Percentiles rank a stretch among this genome's conserved stretches.
Evolutionary conservation across 2,329 filamentous ascomycete genomes (phyloP).

Genomic region (Fusarium nisikadoi): DNA sequence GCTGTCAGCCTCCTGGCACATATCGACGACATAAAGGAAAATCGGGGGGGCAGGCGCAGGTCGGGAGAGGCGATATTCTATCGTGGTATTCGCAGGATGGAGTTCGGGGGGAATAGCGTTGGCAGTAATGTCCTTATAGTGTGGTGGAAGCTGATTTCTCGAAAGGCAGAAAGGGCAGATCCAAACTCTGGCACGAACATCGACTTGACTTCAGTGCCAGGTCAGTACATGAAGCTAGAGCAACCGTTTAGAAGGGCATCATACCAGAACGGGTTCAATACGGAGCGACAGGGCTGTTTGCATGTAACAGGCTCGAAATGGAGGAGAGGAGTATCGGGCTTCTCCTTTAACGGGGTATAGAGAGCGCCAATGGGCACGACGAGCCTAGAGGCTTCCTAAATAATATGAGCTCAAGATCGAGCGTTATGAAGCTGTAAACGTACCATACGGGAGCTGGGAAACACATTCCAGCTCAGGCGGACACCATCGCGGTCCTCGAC

Average conservation of each 20-base stretch:
- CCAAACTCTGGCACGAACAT: constrained; percentile 85
- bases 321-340: constrained; percentile 85
- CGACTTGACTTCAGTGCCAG: constrained; percentile 71
- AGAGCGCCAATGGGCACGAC: constrained; percentile 96
- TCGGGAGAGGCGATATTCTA: constrained; percentile 84
- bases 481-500: constrained; percentile 97
- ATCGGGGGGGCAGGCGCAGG: constrained; percentile 88
- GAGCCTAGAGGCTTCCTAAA: constrained; percentile 88
- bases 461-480: constrained; percentile 97
- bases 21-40: constrained; percentile 88
- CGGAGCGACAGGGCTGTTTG: constrained; percentile 94
- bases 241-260: constrained; percentile 40
- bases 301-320: constrained; percentile 97
- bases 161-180: constrained; percentile 90
- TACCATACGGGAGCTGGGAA: constrained; percentile 97
- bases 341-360: constrained; percentile 96
- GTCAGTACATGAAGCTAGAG: constrained; percentile 38
- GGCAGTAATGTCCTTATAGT: constrained; percentile 90
- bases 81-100: constrained; percentile 85
- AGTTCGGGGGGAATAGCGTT: constrained; percentile 86
- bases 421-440: constrained; percentile 44
- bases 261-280: constrained; percentile 97
- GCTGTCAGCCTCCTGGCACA: constrained; percentile 89
- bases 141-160: constrained; percentile 82
- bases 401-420: constrained; percentile 8